Evolutionary conservation across 805 yeast genomes (phyloP).

Genomic region (Saturnispora besseyi): DNA sequence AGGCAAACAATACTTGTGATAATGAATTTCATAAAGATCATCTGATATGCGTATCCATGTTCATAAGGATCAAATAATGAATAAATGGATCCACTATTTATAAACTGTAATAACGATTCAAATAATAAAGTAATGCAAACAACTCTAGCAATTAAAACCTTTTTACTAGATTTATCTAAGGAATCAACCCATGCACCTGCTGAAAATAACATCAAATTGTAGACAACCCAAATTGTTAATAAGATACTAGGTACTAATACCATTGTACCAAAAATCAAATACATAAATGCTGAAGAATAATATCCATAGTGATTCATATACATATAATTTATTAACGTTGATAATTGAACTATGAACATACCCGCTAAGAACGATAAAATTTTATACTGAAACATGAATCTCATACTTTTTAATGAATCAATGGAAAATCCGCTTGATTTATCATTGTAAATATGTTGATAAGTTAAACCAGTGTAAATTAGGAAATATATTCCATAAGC

Average conservation of each 20-base stretch:
- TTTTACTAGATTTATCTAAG: neutral
- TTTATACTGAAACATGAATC: conserved; percentile 21
- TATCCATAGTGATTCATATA: conserved; percentile 23
- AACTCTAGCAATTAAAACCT: neutral
- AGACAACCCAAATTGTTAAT: conserved; percentile 25
- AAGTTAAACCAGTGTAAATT: conserved; percentile 12
- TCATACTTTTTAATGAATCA: conserved; percentile 13
- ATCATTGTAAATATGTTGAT: conserved; percentile 10
- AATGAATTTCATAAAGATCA: neutral
- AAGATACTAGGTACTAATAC: conserved; percentile 18
- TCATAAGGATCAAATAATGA: neutral
- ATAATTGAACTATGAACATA: conserved; percentile 13
- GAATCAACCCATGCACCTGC: conserved; percentile 19
- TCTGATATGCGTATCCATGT: neutral
- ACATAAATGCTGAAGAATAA: conserved; percentile 12
- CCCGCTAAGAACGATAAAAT: conserved; percentile 16
- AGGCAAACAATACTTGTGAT: neutral
- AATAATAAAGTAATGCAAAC: neutral
- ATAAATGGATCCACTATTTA: neutral
- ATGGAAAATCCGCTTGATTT: conserved; percentile 17
- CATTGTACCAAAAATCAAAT: conserved; percentile 17
- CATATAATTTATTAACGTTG: conserved; percentile 14
- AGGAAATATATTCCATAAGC: conserved; percentile 14
- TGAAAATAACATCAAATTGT: conserved; percentile 24
- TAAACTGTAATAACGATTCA: neutral